These are phyloP conservation scores for Scleromitrula shiraiana DNA, from an alignment of 2,329 filamentous ascomycete genomes.

Conservation along the genomic window DNA sequence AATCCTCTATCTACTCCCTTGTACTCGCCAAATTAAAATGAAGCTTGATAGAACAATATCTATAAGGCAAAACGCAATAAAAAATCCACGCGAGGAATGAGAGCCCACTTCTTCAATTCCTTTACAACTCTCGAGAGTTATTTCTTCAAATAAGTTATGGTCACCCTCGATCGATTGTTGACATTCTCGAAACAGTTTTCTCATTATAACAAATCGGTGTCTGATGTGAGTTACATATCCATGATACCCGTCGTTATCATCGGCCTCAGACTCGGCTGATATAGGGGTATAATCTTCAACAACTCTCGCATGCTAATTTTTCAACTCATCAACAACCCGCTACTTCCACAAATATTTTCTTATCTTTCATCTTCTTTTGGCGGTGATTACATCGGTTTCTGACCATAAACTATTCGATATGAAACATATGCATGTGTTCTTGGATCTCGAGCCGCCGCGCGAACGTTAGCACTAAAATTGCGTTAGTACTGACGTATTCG, in stretches of 20 bases:
- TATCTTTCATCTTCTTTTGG: background rate
- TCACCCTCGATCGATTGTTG: no score
- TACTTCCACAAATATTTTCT: background rate
- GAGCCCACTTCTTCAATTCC: background rate
- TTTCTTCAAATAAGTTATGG: no score
- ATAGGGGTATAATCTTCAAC: background rate
- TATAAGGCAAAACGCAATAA: background rate
- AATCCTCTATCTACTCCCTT: background rate
- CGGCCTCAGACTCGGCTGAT: background rate
- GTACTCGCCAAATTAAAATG: background rate
- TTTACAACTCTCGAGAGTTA: no score
- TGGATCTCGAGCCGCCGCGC: constrained; percentile 13
- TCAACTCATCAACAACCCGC: no score
- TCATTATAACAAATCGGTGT: background rate
- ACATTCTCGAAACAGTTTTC: no score
- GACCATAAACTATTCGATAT: constrained; percentile 11
- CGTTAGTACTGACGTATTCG: constrained; percentile 5
- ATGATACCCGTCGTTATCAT: background rate
- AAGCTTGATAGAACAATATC: background rate
- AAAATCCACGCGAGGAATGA: background rate
- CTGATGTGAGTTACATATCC: background rate
- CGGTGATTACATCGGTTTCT: constrained; percentile 2
- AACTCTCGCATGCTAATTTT: no score
- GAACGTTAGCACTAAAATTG: constrained; percentile 16
- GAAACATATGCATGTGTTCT: constrained; percentile 20